These are phyloP conservation scores for Lizanozyma gosingica DNA, from an alignment of 1,139 yeast species.

Conservation along the genomic window DNA sequence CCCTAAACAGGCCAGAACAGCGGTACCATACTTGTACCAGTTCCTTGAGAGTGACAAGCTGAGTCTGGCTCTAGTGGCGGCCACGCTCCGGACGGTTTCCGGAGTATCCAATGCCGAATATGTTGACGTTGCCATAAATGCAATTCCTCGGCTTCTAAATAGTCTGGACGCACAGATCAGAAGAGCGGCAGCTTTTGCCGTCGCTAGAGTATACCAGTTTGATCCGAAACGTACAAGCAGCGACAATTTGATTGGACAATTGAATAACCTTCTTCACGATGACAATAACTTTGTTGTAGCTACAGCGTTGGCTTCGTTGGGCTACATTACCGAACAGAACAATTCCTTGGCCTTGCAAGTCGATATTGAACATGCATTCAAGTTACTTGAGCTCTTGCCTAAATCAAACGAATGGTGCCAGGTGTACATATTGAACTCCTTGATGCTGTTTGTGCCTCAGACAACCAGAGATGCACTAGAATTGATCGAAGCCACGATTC, in stretches of 20 bases:
- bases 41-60: conserved; percentile 34
- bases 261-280: conserved; percentile 53
- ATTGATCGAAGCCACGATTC: conserved; percentile 59
- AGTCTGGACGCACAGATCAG: conserved; percentile 57
- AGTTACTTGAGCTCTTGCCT: conserved; percentile 39
- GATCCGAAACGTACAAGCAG: conserved; percentile 40
- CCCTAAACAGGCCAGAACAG: conserved; percentile 46
- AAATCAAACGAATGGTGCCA: conserved; percentile 79
- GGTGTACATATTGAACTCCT: conserved; percentile 56
- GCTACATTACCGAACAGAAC: conserved; percentile 54
- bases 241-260: conserved; percentile 39
- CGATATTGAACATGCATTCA: conserved; percentile 46
- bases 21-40: conserved; percentile 46
- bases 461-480: conserved; percentile 54
- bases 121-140: conserved; percentile 48
- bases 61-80: conserved; percentile 3
- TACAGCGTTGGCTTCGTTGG: conserved; percentile 63
- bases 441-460: conserved; percentile 68
- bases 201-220: conserved; percentile 58
- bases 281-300: conserved; percentile 59
- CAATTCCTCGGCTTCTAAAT: conserved; percentile 42
- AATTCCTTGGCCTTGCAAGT: conserved; percentile 43
- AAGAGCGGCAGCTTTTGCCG: conserved; percentile 61
- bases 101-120: conserved; percentile 54
- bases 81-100: conserved; percentile 32